Evolutionary conservation across 768 basidiomycete genomes (phyloP).

Genomic region (Austroboletus festivus): DNA sequence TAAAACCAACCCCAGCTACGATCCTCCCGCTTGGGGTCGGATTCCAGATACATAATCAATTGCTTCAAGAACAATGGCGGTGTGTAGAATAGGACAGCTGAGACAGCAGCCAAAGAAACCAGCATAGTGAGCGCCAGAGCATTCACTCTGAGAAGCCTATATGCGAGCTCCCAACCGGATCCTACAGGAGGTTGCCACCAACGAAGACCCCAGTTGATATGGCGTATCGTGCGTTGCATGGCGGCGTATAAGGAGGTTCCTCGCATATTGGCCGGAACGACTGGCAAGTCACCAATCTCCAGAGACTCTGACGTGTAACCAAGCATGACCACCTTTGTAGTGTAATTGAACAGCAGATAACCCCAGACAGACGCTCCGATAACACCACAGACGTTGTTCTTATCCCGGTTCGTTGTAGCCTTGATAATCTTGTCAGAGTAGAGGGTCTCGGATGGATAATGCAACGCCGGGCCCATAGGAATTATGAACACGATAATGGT

Average conservation of each 20-base stretch:
- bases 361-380: conserved; percentile 44
- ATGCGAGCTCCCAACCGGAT: conserved; percentile 62
- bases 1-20: conserved; percentile 75
- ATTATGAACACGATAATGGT: conserved; percentile 46
- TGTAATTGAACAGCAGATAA: conserved; percentile 78
- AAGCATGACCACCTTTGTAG: conserved; percentile 82
- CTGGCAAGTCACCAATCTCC: conserved; percentile 85
- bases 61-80: conserved; percentile 59
- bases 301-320: conserved; percentile 71
- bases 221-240: conserved; percentile 59
- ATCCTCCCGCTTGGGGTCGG: conserved; percentile 52
- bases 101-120: conserved; percentile 48
- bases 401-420: conserved; percentile 55
- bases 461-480: conserved; percentile 70
- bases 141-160: conserved; percentile 62
- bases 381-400: conserved; percentile 70
- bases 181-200: conserved; percentile 60
- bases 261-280: conserved; percentile 74
- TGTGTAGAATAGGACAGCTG: conserved; percentile 64
- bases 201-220: conserved; percentile 48
- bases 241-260: conserved; percentile 55
- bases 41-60: conserved; percentile 64
- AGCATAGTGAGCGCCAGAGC: conserved; percentile 37
- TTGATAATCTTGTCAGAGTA: conserved; percentile 71
- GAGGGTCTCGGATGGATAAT: conserved; percentile 69